phyloP scores from a whole-genome alignment of 2,329 filamentous ascomycete genomes.

The Exophiala calicioides region DNA sequence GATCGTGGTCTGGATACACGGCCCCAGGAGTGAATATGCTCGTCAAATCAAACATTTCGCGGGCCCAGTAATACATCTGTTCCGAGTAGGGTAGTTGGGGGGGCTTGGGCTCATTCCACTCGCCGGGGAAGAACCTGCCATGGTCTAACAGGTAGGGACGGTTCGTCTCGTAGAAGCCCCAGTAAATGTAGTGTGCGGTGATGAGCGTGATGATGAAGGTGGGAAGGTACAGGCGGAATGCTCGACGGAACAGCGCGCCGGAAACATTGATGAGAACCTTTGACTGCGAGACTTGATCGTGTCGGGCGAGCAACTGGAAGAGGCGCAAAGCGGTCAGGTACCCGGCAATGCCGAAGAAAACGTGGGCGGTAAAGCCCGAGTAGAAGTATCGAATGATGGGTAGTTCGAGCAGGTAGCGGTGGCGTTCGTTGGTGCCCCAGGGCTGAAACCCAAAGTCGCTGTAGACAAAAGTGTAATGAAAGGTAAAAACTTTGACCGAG shows the following conservation, averaged over 20 bases:
- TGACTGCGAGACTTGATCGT: conserved; percentile 42
- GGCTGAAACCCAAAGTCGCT: conserved; percentile 46
- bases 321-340: conserved; percentile 44
- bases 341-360: conserved; percentile 53
- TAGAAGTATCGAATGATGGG: conserved; percentile 48
- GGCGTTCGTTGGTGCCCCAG: conserved; percentile 38
- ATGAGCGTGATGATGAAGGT: conserved; percentile 43
- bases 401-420: conserved; percentile 37
- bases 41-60: conserved; percentile 30
- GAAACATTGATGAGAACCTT: conserved; percentile 43
- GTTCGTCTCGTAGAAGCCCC: conserved; percentile 37
- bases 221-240: conserved; percentile 47
- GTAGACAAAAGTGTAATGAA: conserved; percentile 44
- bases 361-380: conserved; percentile 42
- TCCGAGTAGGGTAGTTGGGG: conserved; percentile 37
- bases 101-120: conserved; percentile 43
- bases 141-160: conserved; percentile 22
- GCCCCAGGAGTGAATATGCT: conserved; percentile 26
- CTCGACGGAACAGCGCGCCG: conserved; percentile 47
- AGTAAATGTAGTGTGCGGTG: conserved; percentile 44
- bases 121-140: conserved; percentile 26
- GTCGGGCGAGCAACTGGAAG: conserved; percentile 44
- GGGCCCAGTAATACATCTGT: conserved; percentile 42
- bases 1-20: conserved; percentile 43
- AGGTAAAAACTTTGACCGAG: conserved; percentile 49